A percentile compares a stretch with the other conserved stretches of the same genome.
Evolutionary conservation across 2,329 filamentous ascomycete species (phyloP).

Genomic region (Arthrobotrys conoides): DNA sequence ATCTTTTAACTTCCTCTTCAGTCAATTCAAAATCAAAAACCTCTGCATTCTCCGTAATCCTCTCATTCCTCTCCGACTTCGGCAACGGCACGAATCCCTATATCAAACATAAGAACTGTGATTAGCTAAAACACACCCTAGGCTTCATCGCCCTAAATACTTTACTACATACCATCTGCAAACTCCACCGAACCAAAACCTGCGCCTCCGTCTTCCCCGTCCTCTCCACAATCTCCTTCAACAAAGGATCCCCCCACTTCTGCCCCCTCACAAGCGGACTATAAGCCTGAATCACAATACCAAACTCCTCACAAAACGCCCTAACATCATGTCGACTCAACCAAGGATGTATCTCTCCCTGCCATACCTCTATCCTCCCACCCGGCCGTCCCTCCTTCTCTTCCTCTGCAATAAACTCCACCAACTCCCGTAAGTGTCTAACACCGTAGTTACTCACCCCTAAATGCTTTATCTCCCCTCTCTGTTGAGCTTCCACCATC

Average conservation of each 20-base stretch:
- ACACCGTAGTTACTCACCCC: conserved; percentile 78
- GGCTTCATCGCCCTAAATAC: neutral
- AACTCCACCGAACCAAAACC: conserved; percentile 82
- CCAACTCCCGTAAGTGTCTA: conserved; percentile 75
- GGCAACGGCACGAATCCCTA: conserved; percentile 79
- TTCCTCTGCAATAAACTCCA: conserved; percentile 70
- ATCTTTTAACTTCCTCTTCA: conserved; percentile 70
- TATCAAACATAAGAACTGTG: neutral
- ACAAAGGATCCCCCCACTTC: conserved; percentile 77
- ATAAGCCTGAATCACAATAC: conserved; percentile 75
- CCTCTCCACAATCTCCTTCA: conserved; percentile 78
- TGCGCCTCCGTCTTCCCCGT: conserved; percentile 82
- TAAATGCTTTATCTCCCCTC: conserved; percentile 74
- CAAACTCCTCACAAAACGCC: conserved; percentile 78
- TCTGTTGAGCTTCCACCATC: conserved; percentile 76
- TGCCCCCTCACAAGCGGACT: conserved; percentile 76
- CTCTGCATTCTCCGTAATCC: conserved; percentile 76
- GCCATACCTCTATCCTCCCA: conserved; percentile 84
- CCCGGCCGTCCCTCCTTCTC: conserved; percentile 71
- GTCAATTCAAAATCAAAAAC: conserved; percentile 73
- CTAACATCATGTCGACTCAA: conserved; percentile 83
- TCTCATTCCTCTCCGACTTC: conserved; percentile 78
- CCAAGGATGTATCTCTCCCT: conserved; percentile 94
- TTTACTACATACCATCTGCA: conserved; percentile 73
- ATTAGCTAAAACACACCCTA: neutral